phyloP scores from a whole-genome alignment of 345 rosid species.

The Citropsis articulata region DNA sequence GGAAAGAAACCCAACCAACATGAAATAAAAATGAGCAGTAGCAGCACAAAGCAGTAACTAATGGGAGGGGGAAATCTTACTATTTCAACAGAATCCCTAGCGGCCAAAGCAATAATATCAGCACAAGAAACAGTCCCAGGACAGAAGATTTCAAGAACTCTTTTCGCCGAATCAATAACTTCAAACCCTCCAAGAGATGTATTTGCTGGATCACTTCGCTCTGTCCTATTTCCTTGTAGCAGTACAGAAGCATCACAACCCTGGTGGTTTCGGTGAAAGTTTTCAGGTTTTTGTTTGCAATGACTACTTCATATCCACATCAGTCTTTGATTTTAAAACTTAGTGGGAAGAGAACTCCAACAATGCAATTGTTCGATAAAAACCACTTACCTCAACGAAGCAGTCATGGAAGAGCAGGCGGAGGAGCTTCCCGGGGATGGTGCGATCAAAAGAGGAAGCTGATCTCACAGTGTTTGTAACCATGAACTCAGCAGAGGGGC shows the following conservation, averaged over 20 bases:
- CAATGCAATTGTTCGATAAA: not conserved
- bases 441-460: conserved; percentile 60
- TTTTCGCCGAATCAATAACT: conserved; percentile 49
- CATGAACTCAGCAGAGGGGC: conserved; percentile 70
- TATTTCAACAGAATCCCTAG: conserved; percentile 51
- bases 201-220: conserved; percentile 76
- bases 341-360: too few species aligned
- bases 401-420: conserved; percentile 90
- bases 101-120: conserved; percentile 50
- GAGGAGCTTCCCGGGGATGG: conserved; percentile 83
- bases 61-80: conserved; percentile 19
- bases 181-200: conserved; percentile 65
- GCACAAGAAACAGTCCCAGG: conserved; percentile 59
- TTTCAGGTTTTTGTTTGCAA: not conserved
- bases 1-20: not conserved
- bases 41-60: not conserved
- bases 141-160: conserved; percentile 46
- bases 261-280: conserved; percentile 23
- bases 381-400: conserved; percentile 65
- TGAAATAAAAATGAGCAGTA: not conserved
- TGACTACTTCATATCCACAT: not conserved
- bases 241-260: conserved; percentile 94
- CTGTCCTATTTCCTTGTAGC: conserved; percentile 76
- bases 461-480: conserved; percentile 64
- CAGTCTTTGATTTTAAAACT: too few species aligned